These are phyloP conservation scores for Melanogaster broomeanus DNA, from an alignment of 768 basidiomycete species.

Conservation along the genomic window DNA sequence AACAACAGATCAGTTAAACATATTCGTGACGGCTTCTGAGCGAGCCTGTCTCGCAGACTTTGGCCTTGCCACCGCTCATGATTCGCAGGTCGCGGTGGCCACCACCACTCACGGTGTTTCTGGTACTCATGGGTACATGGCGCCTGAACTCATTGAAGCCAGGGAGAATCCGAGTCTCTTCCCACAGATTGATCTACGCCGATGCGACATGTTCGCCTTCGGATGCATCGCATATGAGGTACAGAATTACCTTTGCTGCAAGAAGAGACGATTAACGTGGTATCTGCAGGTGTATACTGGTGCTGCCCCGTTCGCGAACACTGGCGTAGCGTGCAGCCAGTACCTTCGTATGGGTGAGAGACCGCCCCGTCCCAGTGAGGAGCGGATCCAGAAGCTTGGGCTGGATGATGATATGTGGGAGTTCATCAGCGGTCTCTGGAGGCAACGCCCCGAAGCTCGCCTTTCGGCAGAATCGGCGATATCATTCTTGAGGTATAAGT, in stretches of 20 bases:
- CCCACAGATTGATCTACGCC: slow-evolving; percentile 23
- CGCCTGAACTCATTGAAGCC: slow-evolving; percentile 24
- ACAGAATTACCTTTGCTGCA: not conserved
- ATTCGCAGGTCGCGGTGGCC: slow-evolving; percentile 13
- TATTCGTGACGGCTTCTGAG: slow-evolving; percentile 26
- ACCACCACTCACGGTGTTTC: slow-evolving; percentile 15
- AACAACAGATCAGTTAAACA: slow-evolving; percentile 22
- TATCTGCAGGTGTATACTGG: slow-evolving; percentile 30
- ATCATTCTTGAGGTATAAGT: too few species aligned
- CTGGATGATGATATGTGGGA: too few species aligned
- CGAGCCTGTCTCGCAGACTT: slow-evolving; percentile 36
- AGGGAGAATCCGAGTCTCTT: slow-evolving; percentile 7
- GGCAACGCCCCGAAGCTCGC: too few species aligned
- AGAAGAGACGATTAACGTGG: not conserved
- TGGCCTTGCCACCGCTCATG: slow-evolving; percentile 23
- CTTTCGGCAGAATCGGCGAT: too few species aligned
- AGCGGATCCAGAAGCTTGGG: too few species aligned
- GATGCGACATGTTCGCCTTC: slow-evolving; percentile 37
- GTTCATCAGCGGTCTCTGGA: too few species aligned
- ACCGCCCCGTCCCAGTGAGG: too few species aligned
- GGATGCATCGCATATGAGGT: slow-evolving; percentile 38
- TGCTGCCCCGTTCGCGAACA: too few species aligned
- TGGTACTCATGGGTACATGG: slow-evolving; percentile 29
- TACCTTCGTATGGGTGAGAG: too few species aligned
- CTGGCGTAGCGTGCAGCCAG: too few species aligned